Evolutionary conservation across 78 protist genomes (phyloP), one percentile per base, ranked within the genome.

Genomic region (Goniomonas avonlea): DNA sequence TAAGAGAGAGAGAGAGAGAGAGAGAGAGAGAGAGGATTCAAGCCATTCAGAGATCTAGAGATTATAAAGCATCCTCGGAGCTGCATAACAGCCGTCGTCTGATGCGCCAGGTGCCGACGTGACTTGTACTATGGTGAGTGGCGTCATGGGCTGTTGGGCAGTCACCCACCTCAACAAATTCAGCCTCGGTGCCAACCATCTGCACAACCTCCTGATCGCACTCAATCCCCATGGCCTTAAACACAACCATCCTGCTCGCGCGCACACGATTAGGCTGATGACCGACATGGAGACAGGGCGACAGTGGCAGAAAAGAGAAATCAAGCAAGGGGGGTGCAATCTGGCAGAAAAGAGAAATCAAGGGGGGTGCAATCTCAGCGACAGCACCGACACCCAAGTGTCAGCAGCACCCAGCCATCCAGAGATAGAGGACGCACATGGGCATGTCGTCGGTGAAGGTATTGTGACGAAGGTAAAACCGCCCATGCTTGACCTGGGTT

Each of bases 151-250:
- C n/a, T n/a, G n/a, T n/a, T n/a, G n/a, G n/a, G n/a, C n/a, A 13
- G 17, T 48, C 45, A 23, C 85, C 39, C 60, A 94, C 96, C 38
- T 92, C 89, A 20, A 95, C 3, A 2, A 97, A 84, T 13, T 93
- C 78, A 8, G 38, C 79, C 32, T 91, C 95, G 20, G 87, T 73
- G 0, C 98, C 97, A 18, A 97, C 80, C 27, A 91, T 74, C 79
- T 94, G 96, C 23, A 90, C 84, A 13, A 93, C 82, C 77, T 93
- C 98, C 79, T 90, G 94, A 68, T 97, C 99, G 0, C 84, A 39
- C 21, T 60, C 89, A 31, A 94, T 56, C 29, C 98, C 98, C 96
- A 98, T 86, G 7, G 95, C 99, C 65, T 35, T 43, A 5, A 29
- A 18, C 27, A 18, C 47, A 18, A 77, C 63, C n/a, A n/a, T n/a